Evolutionary conservation across 345 rosid genomes (phyloP).

Genomic region (Cardamine chenopodiifolia): DNA sequence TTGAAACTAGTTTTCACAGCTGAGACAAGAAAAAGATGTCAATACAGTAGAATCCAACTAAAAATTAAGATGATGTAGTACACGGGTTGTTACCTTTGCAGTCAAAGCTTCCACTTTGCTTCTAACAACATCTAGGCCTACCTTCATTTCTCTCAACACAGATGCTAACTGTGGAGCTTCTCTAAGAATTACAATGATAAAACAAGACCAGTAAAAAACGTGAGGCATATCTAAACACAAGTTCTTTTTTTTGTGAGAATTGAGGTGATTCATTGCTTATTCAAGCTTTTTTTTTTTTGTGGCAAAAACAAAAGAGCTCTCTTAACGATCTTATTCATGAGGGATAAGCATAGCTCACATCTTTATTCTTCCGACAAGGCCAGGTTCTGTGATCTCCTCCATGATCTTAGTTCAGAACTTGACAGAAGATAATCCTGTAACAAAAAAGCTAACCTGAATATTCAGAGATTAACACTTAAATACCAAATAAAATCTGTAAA

Average conservation of each 20-base stretch:
- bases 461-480: background rate
- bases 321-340: background rate
- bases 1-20: background rate
- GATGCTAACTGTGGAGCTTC: slow-evolving; percentile 68
- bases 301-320: background rate
- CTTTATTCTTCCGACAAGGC: slow-evolving; percentile 33
- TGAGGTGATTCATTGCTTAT: background rate
- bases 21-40: background rate
- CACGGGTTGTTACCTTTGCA: slow-evolving; percentile 52
- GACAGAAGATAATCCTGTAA: slow-evolving; percentile 25
- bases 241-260: background rate
- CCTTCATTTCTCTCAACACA: slow-evolving; percentile 74
- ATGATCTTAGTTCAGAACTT: slow-evolving; percentile 12
- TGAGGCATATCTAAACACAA: background rate
- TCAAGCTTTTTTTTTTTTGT: background rate
- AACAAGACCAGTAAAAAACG: background rate
- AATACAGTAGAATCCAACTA: background rate
- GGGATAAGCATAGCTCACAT: slow-evolving; percentile 43
- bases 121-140: slow-evolving; percentile 70
- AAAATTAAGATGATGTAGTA: background rate
- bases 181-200: slow-evolving; percentile 40
- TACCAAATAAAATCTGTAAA: background rate
- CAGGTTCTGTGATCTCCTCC: slow-evolving; percentile 35
- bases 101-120: slow-evolving; percentile 74
- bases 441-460: background rate